Conservation (phyloP, 371 early-diverging fungal genomes). For the Mortierella sp. region DNA sequence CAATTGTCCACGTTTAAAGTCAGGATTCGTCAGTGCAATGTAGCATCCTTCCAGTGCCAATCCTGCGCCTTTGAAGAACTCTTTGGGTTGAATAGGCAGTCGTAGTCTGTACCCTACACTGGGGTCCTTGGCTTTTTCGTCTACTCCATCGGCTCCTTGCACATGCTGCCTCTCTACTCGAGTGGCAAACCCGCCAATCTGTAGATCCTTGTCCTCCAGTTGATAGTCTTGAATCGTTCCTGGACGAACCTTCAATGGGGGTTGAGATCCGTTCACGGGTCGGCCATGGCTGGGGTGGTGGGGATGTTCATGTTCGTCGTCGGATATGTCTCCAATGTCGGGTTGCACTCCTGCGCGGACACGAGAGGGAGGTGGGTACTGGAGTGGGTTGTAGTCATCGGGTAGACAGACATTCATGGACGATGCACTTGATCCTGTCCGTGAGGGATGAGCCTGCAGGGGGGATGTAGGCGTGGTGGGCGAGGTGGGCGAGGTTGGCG, state of each 20-base stretch:
- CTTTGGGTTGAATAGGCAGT: constrained; percentile 50
- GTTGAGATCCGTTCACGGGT: neutral
- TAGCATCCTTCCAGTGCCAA: constrained; percentile 62
- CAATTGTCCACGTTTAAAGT: constrained; percentile 55
- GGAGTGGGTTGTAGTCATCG: constrained; percentile 50
- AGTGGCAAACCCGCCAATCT: constrained; percentile 19
- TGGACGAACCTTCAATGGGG: neutral
- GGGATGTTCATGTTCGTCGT: constrained; percentile 23
- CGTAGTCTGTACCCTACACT: constrained; percentile 25
- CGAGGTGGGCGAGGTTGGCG: neutral
- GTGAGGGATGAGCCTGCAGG: constrained; percentile 7
- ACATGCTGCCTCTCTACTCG: constrained; percentile 24
- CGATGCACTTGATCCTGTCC: constrained; percentile 26
- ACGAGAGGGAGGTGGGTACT: constrained; percentile 52
- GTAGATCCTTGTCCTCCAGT: constrained; percentile 2
- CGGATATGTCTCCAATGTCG: constrained; percentile 29
- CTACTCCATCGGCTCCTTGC: constrained; percentile 16
- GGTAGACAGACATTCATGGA: constrained; percentile 24
- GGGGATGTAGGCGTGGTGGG: constrained; percentile 24
- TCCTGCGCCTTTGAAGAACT: constrained; percentile 55
- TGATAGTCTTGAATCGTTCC: constrained; percentile 1
- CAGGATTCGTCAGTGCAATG: constrained; percentile 62
- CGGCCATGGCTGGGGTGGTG: neutral
- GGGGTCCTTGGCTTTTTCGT: neutral
- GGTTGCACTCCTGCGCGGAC: constrained; percentile 26